phyloP scores from a whole-genome alignment of 2,329 filamentous ascomycete species.

The Fusarium siculi region DNA sequence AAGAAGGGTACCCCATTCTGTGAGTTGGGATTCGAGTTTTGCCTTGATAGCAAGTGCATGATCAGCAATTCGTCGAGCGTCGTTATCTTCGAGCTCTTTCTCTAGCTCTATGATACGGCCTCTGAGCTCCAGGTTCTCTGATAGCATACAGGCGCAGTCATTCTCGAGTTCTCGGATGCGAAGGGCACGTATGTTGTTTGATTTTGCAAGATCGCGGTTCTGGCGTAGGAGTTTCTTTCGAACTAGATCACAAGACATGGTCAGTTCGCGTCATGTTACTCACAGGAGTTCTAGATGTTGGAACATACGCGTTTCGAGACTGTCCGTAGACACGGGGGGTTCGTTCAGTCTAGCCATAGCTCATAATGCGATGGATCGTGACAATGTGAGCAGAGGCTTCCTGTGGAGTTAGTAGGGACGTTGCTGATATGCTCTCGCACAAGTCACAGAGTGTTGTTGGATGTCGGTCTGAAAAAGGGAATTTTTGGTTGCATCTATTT shows the following conservation, averaged over 20 bases:
- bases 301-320: constrained; percentile 75
- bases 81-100: constrained; percentile 71
- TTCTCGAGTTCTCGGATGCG: constrained; percentile 81
- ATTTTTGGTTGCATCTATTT: constrained; percentile 50
- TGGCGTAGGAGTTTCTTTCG: constrained; percentile 83
- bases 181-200: constrained; percentile 80
- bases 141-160: constrained; percentile 77
- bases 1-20: constrained; percentile 75
- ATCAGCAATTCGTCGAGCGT: constrained; percentile 68
- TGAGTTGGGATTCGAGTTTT: constrained; percentile 76
- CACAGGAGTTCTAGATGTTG: not conserved
- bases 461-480: constrained; percentile 39
- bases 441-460: constrained; percentile 38
- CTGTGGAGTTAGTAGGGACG: constrained; percentile 30
- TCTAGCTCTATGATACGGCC: constrained; percentile 77
- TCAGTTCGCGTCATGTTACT: constrained; percentile 23
- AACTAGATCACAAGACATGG: constrained; percentile 59
- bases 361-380: constrained; percentile 48
- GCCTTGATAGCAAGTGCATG: constrained; percentile 76
- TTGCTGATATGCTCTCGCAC: constrained; percentile 21
- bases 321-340: constrained; percentile 73
- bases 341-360: constrained; percentile 86
- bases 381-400: constrained; percentile 9
- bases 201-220: constrained; percentile 84
- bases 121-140: constrained; percentile 81